Base-by-base conservation (phyloP, 2,329 filamentous ascomycete genomes). In the Alternaria gaisen region DNA sequence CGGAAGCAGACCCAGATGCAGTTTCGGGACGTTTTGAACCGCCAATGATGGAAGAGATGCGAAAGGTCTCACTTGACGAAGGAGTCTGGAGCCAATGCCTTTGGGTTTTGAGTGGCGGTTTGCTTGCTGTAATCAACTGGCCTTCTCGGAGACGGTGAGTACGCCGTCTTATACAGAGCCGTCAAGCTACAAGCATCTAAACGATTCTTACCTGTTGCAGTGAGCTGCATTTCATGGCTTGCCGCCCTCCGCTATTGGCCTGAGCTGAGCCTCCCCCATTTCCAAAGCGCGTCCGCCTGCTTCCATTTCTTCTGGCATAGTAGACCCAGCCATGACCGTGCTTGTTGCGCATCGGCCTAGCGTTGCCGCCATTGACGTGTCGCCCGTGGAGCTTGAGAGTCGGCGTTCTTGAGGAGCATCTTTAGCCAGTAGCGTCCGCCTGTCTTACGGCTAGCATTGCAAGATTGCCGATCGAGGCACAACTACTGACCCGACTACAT, bases 91-190 rank as follows among this genome's bases (percentile, higher is more conserved):
- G 62, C 72, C 71, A 74, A 71, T 74, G 71, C 66, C 64, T 73
- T 65, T 51, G 53, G 63, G 64, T 34, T 54, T 61, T 60, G 66
- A 47, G 65, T 67, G 66, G 68, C 69, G 66, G 58, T 67, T 51
- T 65, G 63, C 71, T 73, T 71, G 55, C 70, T 75, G 71, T 68
- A 70, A 56, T 61, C 54, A 55, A 54, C 63, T 63, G 58, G 55
- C 60, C 62, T 58, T 61, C 56, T 56, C 66, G 53, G 67, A 69
- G 70, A 69, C 63, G 73, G 66, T 69, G 56, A 64, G 59, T 61
- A 66, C 58, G 53, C 66, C 72, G 66, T 76, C 72, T 78, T 78
- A 78, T 78, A 78, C 74, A 68, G 57, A 67, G 60, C 61, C 40
- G 20, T 50, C 56, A 53, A 50, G 66, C 67, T 60, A 54, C 72